Conservation (phyloP, 768 basidiomycete species). For the Dacryopinax primogenitus region DNA sequence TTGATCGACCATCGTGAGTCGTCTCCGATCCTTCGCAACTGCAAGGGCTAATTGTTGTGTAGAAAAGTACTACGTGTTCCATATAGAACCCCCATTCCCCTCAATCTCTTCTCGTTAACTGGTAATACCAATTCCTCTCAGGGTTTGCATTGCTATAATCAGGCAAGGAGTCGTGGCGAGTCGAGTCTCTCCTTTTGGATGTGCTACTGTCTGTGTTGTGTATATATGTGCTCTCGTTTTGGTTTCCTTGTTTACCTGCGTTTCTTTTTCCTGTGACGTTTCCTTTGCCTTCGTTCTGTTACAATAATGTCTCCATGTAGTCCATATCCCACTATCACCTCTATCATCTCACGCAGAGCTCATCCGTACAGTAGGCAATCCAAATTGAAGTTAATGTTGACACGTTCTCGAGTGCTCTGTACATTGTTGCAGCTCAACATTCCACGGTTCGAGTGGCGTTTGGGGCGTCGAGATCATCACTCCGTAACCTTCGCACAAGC, state of each 20-base stretch:
- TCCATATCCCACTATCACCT: constrained; percentile 2
- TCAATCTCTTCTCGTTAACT: constrained; percentile 1
- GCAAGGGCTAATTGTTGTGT: background rate
- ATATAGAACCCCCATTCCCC: constrained; percentile 10
- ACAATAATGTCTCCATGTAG: constrained; percentile 8
- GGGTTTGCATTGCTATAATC: constrained; percentile 10
- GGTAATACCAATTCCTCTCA: constrained; percentile 8
- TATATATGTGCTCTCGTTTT: background rate
- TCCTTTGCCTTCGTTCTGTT: constrained; percentile 2
- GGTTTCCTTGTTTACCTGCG: background rate
- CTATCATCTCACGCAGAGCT: background rate
- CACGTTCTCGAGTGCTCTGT: background rate
- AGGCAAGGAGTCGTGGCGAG: constrained; percentile 10
- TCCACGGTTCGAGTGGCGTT: background rate
- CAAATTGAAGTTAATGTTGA: constrained; percentile 9
- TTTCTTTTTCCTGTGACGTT: background rate
- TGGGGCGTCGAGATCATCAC: background rate
- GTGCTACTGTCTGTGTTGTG: constrained; percentile 10
- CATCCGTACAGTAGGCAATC: constrained; percentile 9
- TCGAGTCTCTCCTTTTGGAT: constrained; percentile 10
- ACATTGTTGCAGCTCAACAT: background rate
- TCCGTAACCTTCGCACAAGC: no score
- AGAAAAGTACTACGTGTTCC: constrained; percentile 9
- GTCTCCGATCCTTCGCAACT: background rate
- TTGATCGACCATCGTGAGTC: background rate